A percentile compares a stretch with the other conserved stretches of the same genome.
Evolutionary conservation across 371 early-diverging fungal species (phyloP).

Genomic region (Rhizopus delemar): DNA sequence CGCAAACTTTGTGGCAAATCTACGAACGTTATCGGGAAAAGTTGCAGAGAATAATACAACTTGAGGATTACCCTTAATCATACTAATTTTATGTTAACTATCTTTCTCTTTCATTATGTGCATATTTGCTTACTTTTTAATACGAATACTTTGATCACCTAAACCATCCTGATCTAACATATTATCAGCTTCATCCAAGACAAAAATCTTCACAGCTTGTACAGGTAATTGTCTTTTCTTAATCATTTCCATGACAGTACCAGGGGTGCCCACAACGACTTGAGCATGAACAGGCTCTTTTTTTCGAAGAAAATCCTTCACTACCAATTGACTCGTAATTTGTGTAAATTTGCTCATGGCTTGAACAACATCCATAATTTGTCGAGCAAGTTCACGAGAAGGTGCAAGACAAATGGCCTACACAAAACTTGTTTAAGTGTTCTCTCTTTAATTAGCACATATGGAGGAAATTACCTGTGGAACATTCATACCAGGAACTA

Average conservation of each 20-base stretch:
- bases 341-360: constrained; percentile 86
- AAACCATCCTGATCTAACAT: constrained; percentile 90
- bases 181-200: constrained; percentile 94
- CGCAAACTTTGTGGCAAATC: constrained; percentile 78
- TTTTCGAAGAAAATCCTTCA: constrained; percentile 65
- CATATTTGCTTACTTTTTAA: constrained; percentile 63
- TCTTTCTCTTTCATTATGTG: neutral
- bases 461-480: constrained; percentile 35
- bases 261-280: constrained; percentile 95
- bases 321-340: constrained; percentile 70
- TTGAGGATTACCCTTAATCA: constrained; percentile 73
- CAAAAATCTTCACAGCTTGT: constrained; percentile 70
- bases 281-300: constrained; percentile 71
- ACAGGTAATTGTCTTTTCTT: constrained; percentile 61
- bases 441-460: neutral
- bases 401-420: constrained; percentile 94
- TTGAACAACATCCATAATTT: constrained; percentile 87
- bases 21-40: constrained; percentile 80
- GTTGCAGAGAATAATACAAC: constrained; percentile 97
- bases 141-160: constrained; percentile 81
- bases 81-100: constrained; percentile 26
- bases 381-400: constrained; percentile 95
- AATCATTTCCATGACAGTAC: constrained; percentile 80
- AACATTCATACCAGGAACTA: constrained; percentile 41
- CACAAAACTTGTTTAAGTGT: constrained; percentile 8